Evolutionary conservation across 768 basidiomycete genomes (phyloP), one percentile per base, ranked within the genome.

Genomic region (Podaxis carcinomalis): DNA sequence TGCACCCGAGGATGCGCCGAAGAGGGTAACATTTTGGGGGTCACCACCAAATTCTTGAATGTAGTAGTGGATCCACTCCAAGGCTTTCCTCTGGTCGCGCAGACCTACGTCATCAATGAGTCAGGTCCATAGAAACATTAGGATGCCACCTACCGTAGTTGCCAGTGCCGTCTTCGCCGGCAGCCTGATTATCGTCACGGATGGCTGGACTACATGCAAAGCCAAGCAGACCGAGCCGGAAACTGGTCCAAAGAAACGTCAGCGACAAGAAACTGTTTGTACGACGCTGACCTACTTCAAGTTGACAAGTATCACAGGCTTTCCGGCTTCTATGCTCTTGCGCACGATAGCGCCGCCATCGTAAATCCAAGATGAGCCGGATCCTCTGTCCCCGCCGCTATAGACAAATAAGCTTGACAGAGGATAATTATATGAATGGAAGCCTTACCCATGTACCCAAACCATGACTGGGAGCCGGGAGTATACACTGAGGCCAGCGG

Each of bases 371-470:
- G 82, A 82, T 2, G 88, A 88, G 5, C 90, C 90, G 59, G 83
- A 85, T 19, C 90, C 90, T 67, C 82, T 78, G 67, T 89, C 83
- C 7, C 85, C 86, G 42, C 90, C 90, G 25, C 90, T 92, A 19
- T 27, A 63, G 63, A 56, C 56, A 56, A 7, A 62, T 57, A 56
- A 63, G 56, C 32, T 51, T 36, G 36, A 65, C 58, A 61, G 44
- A 27, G 10, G 19, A 23, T 39, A 56, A 62, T 16, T 51, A 64
- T 44, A 52, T 23, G 28, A 32, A 76, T 84, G 47, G 19, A 44
- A 14, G 6, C 11, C 59, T 52, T 66, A 92, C 90, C 90, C 90
- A 73, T 92, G 90, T n/a, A 92, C 77, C 90, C 90, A 92, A 49
- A 91, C 70, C 90, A 92, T 90, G 65, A 92, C 89, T 5, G 90